These are phyloP conservation scores for Herpomyces periplanetae DNA, from an alignment of 2,329 filamentous ascomycete species.

Conservation along the genomic window DNA sequence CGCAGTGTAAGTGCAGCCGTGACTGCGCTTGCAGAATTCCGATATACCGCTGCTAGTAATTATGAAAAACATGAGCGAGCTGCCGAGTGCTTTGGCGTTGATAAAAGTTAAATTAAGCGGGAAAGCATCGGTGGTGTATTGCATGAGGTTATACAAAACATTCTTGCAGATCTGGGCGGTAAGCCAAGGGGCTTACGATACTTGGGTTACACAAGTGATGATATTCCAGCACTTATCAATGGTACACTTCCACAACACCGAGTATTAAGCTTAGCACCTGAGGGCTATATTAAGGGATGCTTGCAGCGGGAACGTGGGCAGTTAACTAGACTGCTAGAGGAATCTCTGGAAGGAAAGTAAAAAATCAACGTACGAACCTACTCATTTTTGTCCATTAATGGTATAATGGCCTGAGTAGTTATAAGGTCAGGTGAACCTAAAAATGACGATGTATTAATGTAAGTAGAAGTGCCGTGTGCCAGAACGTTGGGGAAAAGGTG, in stretches of 20 bases:
- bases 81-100: slow-evolving; percentile 61
- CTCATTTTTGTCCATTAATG: no score
- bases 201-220: slow-evolving; percentile 31
- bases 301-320: slow-evolving; percentile 21
- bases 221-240: slow-evolving; percentile 55
- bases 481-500: no score
- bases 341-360: slow-evolving; percentile 15
- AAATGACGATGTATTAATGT: no score
- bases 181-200: slow-evolving; percentile 55
- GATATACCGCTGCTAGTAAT: slow-evolving; percentile 62
- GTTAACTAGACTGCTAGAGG: slow-evolving; percentile 24
- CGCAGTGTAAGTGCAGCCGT: slow-evolving; percentile 87
- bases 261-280: slow-evolving; percentile 79
- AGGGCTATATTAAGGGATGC: slow-evolving; percentile 13
- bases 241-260: slow-evolving; percentile 70
- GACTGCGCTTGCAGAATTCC: slow-evolving; percentile 67
- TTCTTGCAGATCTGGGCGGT: slow-evolving; percentile 45
- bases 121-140: slow-evolving; percentile 68
- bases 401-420: no score
- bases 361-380: no score
- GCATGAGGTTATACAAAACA: slow-evolving; percentile 38
- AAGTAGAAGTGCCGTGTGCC: no score
- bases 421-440: no score
- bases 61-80: slow-evolving; percentile 64
- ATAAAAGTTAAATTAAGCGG: slow-evolving; percentile 46